These are phyloP conservation scores for Penicillium sp. DNA, from an alignment of 2,329 filamentous ascomycete species.

Conservation along the genomic window DNA sequence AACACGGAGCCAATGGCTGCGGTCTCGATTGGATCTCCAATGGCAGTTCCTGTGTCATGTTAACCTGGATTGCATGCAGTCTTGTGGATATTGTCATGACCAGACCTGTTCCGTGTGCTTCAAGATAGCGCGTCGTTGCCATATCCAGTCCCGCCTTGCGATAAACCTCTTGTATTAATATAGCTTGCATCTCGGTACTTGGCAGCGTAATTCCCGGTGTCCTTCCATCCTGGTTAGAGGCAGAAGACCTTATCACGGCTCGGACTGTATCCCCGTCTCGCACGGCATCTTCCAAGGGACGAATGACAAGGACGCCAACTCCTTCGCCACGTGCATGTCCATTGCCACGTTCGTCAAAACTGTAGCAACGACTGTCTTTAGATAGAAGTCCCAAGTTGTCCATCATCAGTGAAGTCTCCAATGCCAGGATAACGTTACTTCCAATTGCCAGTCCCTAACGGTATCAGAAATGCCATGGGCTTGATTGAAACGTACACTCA, in stretches of 20 bases:
- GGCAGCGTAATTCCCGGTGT: constrained; percentile 46
- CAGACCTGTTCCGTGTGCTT: constrained; percentile 41
- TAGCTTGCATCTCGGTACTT: constrained; percentile 28
- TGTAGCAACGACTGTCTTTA: constrained; percentile 10
- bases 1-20: not conserved
- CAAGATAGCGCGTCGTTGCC: constrained; percentile 3
- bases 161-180: constrained; percentile 28
- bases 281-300: constrained; percentile 42
- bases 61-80: constrained; percentile 4
- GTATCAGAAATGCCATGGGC: not conserved
- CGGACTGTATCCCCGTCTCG: constrained; percentile 43
- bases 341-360: constrained; percentile 38
- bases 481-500: not conserved
- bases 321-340: constrained; percentile 12
- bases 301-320: constrained; percentile 25
- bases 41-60: constrained; percentile 12
- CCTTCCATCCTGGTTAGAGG: constrained; percentile 45
- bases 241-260: constrained; percentile 38
- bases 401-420: constrained; percentile 2
- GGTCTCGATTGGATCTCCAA: not conserved
- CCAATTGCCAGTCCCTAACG: not conserved
- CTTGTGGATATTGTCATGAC: constrained; percentile 26
- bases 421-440: not conserved
- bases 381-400: constrained; percentile 10
- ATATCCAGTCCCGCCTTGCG: constrained; percentile 15